Evolutionary conservation across 1,284 basidiomycete species (phyloP).

Genomic region (Gomphus sp.): DNA sequence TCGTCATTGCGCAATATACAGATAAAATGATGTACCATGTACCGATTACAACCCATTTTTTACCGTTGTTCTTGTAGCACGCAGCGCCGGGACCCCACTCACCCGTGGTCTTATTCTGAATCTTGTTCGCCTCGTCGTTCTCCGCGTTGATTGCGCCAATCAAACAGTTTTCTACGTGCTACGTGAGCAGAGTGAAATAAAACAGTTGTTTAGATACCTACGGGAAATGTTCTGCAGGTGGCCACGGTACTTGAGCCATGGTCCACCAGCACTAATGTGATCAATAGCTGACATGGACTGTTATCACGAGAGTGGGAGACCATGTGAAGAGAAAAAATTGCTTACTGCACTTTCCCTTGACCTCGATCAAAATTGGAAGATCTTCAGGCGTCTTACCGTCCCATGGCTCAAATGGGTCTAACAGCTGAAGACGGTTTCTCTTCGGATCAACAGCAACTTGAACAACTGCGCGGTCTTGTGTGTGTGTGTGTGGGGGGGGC

Average conservation of each 20-base stretch:
- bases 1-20: not conserved
- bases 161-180: conserved; percentile 76
- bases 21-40: not conserved
- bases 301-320: not conserved
- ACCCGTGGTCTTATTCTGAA: conserved; percentile 88
- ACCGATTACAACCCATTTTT: conserved; percentile 89
- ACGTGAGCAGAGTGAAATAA: conserved; percentile 8
- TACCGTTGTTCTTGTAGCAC: conserved; percentile 81
- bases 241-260: conserved; percentile 99
- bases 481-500: conserved; percentile 81
- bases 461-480: conserved; percentile 78
- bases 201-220: conserved; percentile 24
- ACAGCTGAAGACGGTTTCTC: conserved; percentile 91
- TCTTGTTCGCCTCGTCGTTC: conserved; percentile 93
- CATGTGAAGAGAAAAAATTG: conserved; percentile 15
- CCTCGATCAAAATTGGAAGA: conserved; percentile 95
- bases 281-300: conserved; percentile 48
- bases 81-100: conserved; percentile 81
- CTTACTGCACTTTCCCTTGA: conserved; percentile 95
- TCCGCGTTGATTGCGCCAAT: conserved; percentile 96
- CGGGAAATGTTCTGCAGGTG: conserved; percentile 98
- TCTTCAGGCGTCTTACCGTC: conserved; percentile 87
- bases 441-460: conserved; percentile 82
- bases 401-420: conserved; percentile 89
- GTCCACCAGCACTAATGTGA: conserved; percentile 92